Conservation (phyloP, 2,329 filamentous ascomycete species). For the Fusarium burgessii region DNA sequence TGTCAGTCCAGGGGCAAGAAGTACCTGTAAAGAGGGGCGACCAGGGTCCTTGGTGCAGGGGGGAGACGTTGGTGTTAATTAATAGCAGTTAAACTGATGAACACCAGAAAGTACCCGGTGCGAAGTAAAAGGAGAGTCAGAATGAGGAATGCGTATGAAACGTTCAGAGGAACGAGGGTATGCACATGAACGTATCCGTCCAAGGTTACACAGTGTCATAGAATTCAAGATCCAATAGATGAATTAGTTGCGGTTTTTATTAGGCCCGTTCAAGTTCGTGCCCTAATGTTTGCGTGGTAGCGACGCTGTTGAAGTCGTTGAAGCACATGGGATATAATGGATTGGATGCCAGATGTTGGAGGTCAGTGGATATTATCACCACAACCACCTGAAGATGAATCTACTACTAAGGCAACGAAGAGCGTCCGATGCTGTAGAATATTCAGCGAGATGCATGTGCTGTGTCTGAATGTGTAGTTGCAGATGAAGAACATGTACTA, state of each 20-base stretch:
- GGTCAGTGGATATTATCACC: constrained; percentile 30
- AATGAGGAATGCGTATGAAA: constrained; percentile 41
- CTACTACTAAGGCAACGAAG: constrained; percentile 10
- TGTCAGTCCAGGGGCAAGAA: constrained; percentile 16
- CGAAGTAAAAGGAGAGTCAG: constrained; percentile 14
- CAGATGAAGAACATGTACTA: neutral
- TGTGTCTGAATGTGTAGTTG: neutral
- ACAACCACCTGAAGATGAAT: constrained; percentile 41
- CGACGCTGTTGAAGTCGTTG: neutral
- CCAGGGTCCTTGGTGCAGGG: constrained; percentile 45
- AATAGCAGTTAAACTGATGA: constrained; percentile 15
- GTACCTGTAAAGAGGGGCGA: constrained; percentile 29
- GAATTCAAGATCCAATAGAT: neutral
- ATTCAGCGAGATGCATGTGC: constrained; percentile 5
- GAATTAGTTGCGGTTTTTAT: neutral
- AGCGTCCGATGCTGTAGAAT: constrained; percentile 9
- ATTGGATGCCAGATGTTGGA: too few species aligned
- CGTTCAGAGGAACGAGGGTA: constrained; percentile 20
- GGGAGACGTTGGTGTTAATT: constrained; percentile 37
- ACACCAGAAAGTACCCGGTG: constrained; percentile 28
- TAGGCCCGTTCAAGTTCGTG: constrained; percentile 15
- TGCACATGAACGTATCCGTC: constrained; percentile 32
- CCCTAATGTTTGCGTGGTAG: constrained; percentile 30
- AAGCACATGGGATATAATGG: too few species aligned
- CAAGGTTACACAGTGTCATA: constrained; percentile 3